Conservation (phyloP, 1,139 yeast species). For the Sporopachydermia cereana region DNA sequence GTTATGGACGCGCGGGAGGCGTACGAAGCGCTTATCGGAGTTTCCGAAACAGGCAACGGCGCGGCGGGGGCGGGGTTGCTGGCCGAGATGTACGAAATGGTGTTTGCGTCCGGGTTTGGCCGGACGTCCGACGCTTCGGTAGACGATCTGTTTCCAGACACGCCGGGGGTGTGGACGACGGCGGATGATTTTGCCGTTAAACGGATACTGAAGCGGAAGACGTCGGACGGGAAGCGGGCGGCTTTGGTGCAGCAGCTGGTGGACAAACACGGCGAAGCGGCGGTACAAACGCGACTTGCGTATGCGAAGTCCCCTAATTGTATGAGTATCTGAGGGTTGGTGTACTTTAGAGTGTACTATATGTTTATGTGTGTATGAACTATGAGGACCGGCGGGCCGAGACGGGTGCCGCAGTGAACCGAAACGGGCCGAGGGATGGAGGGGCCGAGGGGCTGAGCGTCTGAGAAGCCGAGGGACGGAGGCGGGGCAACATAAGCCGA, state of each 20-base stretch:
- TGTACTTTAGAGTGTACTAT: neutral
- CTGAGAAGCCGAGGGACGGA: no score
- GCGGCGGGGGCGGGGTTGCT: neutral
- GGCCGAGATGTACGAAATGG: neutral
- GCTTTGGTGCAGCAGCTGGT: neutral
- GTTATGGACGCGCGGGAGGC: neutral
- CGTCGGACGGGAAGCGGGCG: neutral
- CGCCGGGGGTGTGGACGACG: slow-evolving; percentile 1
- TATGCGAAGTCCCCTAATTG: slow-evolving; percentile 1
- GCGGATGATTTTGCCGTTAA: slow-evolving; percentile 4
- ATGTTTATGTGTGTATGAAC: no score
- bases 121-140: neutral
- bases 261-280: neutral
- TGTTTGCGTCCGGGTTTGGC: slow-evolving; percentile 2
- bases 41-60: neutral
- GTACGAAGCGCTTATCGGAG: slow-evolving; percentile 1
- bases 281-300: neutral
- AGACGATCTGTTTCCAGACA: slow-evolving; percentile 3
- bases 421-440: no score
- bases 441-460: no score
- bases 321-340: neutral
- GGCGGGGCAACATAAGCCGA: neutral
- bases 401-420: no score
- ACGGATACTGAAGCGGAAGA: neutral
- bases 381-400: no score